A percentile compares a stretch with the other conserved stretches of the same genome.
phyloP scores from a whole-genome alignment of 164 flowering plant genomes.

The Kalanchoe fedtschenkoi region DNA sequence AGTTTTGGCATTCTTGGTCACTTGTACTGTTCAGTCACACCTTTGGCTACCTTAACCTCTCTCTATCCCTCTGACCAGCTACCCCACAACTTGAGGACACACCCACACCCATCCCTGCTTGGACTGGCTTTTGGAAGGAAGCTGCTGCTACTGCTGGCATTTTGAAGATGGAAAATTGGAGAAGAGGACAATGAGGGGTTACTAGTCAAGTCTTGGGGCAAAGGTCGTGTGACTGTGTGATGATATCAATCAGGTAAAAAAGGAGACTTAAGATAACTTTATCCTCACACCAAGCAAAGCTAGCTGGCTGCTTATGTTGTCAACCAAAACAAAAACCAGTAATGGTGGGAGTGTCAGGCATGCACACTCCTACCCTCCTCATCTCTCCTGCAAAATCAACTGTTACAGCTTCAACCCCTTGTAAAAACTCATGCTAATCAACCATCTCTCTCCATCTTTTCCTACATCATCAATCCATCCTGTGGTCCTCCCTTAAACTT shows the following conservation, averaged over 20 bases:
- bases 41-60: background rate
- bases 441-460: background rate
- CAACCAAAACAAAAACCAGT: background rate
- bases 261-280: conserved; percentile 1
- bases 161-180: too few relatives aligned
- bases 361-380: background rate
- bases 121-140: background rate
- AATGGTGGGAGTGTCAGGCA: conserved; percentile 5
- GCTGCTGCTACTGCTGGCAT: too few relatives aligned
- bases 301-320: too few relatives aligned
- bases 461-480: background rate
- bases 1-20: conserved; percentile 1
- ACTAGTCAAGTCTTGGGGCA: background rate
- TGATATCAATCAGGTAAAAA: background rate
- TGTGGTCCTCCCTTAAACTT: background rate
- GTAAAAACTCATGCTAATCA: background rate
- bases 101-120: background rate
- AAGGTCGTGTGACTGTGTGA: too few relatives aligned
- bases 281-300: conserved; percentile 4
- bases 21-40: background rate
- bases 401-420: background rate
- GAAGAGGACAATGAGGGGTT: too few relatives aligned
- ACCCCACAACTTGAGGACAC: background rate
- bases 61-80: background rate
- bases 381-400: background rate